Percentiles rank a stretch among this genome's conserved stretches.
phyloP scores from a whole-genome alignment of 768 basidiomycete species.

The Trametes cingulata region DNA sequence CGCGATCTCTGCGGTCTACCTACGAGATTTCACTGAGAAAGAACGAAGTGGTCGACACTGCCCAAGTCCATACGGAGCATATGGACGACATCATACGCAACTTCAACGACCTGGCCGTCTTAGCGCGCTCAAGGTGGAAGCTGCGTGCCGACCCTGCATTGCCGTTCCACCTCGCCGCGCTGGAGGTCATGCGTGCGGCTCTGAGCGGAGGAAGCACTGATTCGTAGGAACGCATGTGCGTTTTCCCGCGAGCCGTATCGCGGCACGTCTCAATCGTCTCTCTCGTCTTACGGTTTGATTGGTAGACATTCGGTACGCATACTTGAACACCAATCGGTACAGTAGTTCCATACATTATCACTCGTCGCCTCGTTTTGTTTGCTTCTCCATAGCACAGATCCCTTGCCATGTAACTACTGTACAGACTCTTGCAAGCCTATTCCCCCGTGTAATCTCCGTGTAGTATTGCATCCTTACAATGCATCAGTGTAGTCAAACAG shows the following conservation, averaged over 20 bases:
- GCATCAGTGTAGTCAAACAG: no score
- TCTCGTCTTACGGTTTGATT: no score
- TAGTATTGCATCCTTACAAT: no score
- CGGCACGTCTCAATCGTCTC: no score
- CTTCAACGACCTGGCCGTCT: conserved; percentile 68
- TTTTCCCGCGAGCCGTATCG: neutral
- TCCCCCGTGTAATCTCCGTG: no score
- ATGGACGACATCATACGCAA: conserved; percentile 61
- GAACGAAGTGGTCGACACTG: neutral
- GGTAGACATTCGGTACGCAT: no score
- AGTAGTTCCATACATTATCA: neutral
- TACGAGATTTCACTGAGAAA: conserved; percentile 16
- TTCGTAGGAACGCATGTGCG: neutral
- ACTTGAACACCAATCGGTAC: no score
- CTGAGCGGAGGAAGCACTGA: conserved; percentile 30
- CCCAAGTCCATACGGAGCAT: conserved; percentile 31
- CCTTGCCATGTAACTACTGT: no score
- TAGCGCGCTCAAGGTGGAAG: conserved; percentile 53
- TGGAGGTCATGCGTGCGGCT: conserved; percentile 58
- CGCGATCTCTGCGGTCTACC: conserved; percentile 44
- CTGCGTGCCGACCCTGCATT: conserved; percentile 52
- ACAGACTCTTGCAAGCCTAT: no score
- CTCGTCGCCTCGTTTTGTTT: neutral
- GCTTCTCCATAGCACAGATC: no score
- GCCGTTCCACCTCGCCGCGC: conserved; percentile 74